phyloP scores from a whole-genome alignment of 352 stramenopile genomes.

The Pythium volutum region DNA sequence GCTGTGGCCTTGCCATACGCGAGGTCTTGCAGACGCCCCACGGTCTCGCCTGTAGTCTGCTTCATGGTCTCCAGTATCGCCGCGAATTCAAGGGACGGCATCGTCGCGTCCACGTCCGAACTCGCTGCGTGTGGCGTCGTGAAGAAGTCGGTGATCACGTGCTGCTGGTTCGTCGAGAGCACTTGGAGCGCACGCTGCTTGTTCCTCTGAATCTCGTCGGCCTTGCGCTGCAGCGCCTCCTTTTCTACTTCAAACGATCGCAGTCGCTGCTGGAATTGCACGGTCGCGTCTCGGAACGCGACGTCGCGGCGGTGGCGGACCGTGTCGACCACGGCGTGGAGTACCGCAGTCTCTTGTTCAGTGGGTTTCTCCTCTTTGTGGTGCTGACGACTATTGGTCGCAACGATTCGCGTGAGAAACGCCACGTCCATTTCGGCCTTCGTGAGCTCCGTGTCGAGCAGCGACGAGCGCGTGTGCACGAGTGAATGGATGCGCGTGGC shows the following conservation, averaged over 20 bases:
- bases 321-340: conserved; percentile 29
- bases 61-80: conserved; percentile 34
- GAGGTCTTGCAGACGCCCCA: conserved; percentile 28
- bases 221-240: conserved; percentile 29
- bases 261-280: conserved; percentile 34
- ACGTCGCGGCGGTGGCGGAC: conserved; percentile 34
- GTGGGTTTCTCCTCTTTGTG: not conserved
- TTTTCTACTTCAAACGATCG: conserved; percentile 41
- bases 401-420: conserved; percentile 42
- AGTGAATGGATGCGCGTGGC: conserved; percentile 38
- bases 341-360: not conserved
- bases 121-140: conserved; percentile 15
- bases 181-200: conserved; percentile 55
- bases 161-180: conserved; percentile 56
- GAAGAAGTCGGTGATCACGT: conserved; percentile 49
- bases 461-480: conserved; percentile 37
- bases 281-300: conserved; percentile 34
- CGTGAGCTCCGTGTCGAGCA: conserved; percentile 44
- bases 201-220: conserved; percentile 31
- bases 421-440: conserved; percentile 48
- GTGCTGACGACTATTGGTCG: conserved; percentile 3
- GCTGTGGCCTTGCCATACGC: conserved; percentile 28
- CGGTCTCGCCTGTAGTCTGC: conserved; percentile 33
- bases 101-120: conserved; percentile 1
- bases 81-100: conserved; percentile 32